Evolutionary conservation across 306 rosid genomes (phyloP).

Genomic region (Castanea mollissima): DNA sequence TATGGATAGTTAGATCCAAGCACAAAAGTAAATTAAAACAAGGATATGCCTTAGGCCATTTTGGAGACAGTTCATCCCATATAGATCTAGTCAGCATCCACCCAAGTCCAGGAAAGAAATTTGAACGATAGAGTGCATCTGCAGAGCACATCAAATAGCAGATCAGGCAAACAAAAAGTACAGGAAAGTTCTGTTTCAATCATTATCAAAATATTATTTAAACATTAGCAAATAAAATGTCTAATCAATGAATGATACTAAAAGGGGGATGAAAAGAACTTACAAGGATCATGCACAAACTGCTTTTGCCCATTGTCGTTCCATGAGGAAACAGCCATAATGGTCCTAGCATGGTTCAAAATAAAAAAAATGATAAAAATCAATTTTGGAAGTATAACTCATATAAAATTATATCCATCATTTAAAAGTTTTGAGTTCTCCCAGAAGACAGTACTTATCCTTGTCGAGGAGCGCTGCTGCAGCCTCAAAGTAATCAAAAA

Average conservation of each 20-base stretch:
- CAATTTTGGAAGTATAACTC: not conserved
- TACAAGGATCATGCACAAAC: constrained; percentile 88
- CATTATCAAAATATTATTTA: not conserved
- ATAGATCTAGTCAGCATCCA: constrained; percentile 87
- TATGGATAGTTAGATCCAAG: constrained; percentile 15
- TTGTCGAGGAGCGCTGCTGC: constrained; percentile 74
- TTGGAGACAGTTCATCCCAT: constrained; percentile 99
- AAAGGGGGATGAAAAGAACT: constrained; percentile 34
- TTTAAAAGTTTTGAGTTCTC: constrained; percentile 13
- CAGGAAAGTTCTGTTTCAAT: not conserved
- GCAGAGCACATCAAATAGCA: constrained; percentile 37
- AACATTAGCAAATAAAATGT: not conserved
- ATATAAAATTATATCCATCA: not conserved
- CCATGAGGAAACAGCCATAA: constrained; percentile 98
- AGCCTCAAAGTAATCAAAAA: constrained; percentile 92
- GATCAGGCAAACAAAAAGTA: not conserved
- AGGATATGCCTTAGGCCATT: constrained; percentile 99
- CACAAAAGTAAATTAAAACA: constrained; percentile 28
- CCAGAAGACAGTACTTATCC: constrained; percentile 68
- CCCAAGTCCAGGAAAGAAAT: constrained; percentile 96
- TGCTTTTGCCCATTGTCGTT: constrained; percentile 98
- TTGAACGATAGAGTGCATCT: constrained; percentile 90
- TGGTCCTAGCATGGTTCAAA: constrained; percentile 55
- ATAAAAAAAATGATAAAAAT: constrained; percentile 16
- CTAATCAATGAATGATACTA: constrained; percentile 5